A percentile compares a stretch with the other conserved stretches of the same genome.
phyloP scores from a whole-genome alignment of 1,139 yeast species.

The Saccharomyces pastorianus region DNA sequence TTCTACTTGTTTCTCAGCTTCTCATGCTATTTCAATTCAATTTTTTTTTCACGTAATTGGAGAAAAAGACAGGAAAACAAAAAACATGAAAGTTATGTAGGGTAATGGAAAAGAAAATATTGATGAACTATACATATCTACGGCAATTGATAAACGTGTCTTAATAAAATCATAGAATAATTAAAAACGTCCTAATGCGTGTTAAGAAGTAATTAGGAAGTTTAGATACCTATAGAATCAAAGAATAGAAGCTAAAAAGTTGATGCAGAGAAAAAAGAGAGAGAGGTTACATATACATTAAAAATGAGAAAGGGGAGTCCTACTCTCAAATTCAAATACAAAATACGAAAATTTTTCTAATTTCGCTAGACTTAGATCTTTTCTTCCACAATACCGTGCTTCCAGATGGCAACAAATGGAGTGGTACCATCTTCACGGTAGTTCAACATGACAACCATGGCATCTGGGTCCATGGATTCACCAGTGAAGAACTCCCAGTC shows the following conservation, averaged over 20 bases:
- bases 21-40: neutral
- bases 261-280: neutral
- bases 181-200: neutral
- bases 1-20: neutral
- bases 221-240: neutral
- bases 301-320: neutral
- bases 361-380: constrained; percentile 55
- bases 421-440: constrained; percentile 99
- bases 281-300: neutral
- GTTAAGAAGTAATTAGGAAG: neutral
- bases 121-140: neutral
- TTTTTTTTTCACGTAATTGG: neutral
- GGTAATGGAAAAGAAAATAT: neutral
- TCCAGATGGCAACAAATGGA: constrained; percentile 96
- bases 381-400: constrained; percentile 86
- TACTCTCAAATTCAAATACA: neutral
- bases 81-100: neutral
- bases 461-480: constrained; percentile 99
- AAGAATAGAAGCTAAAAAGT: neutral
- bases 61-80: neutral
- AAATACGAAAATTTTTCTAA: neutral
- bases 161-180: neutral
- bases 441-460: constrained; percentile 94
- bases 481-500: constrained; percentile 99
- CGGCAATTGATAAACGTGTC: neutral